Base-by-base conservation (phyloP, 805 yeast genomes). In the Nakazawaea ishiwadae region DNA sequence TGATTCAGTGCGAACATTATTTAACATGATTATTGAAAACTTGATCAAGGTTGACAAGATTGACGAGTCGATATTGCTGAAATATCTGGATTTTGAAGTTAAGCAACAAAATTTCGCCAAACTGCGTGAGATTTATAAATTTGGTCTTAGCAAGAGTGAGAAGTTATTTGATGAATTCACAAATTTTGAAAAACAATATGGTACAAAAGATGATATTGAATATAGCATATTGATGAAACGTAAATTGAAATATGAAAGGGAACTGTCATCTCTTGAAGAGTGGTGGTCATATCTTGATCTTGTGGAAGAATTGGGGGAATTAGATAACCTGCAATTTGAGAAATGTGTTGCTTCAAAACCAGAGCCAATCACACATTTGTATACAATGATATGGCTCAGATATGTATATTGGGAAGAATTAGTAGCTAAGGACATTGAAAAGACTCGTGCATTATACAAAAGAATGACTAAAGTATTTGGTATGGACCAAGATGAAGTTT, bases 201-300 rank as follows among this genome's bases (percentile, higher is more conserved):
- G 93, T 11, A 68, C 68, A 34, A 59, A 60, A 28, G 71, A 66
- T 11, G 71, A 77, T 0, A 69, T 81, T n/a, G 81, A 79, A 46
- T 51, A 57, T 3, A 73, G 77, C 2, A 65, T 83, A 0, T 46
- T 75, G 14, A 47, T 60, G 2, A 83, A 82, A 51, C 63, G 95
- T 44, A 72, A 69, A 45, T 57, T 66, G 5, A 65, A 65, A 40
- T 86, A 84, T 54, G 80, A 81, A 51, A 56, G 62, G 3, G 65
- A 61, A 16, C 50, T 85, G 11, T 57, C 93, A 84, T 51, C 63
- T n/a, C n/a, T n/a, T n/a, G n/a, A n/a, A n/a, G n/a, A 79, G 0
- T 90, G 98, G 97, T 89, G 96, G 91, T 56, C 75, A 0, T 81
- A 80, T 51, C 45, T 87, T 2, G 66, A 73, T 10, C 54, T 86